Evolutionary conservation across 1,284 basidiomycete species (phyloP).

Genomic region (Singerocomus inundabilis): DNA sequence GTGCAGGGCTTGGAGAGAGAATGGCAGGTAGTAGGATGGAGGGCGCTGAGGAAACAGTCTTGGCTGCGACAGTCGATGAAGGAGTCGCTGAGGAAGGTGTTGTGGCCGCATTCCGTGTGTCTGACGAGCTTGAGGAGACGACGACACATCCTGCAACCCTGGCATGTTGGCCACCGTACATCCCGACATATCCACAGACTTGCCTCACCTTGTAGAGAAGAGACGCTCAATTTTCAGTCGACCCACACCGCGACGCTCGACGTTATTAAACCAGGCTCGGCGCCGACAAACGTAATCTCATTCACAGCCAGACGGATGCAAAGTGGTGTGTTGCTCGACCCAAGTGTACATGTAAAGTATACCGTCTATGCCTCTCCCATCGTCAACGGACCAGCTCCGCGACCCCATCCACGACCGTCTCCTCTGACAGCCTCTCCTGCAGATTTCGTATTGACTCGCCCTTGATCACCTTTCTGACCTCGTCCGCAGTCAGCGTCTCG

Average conservation of each 20-base stretch:
- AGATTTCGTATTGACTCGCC: conserved; percentile 75
- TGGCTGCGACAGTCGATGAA: conserved; percentile 52
- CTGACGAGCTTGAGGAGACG: conserved; percentile 54
- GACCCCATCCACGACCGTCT: conserved; percentile 32
- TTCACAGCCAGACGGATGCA: no score
- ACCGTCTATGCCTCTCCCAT: background rate
- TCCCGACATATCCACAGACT: conserved; percentile 4
- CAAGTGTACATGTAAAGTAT: conserved; percentile 2
- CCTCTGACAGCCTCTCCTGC: conserved; percentile 60
- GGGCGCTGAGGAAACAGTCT: conserved; percentile 46
- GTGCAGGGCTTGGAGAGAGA: conserved; percentile 37
- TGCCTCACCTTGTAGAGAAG: no score
- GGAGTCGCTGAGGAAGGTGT: conserved; percentile 48
- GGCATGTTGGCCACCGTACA: background rate
- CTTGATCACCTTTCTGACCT: conserved; percentile 82
- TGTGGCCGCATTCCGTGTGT: conserved; percentile 53
- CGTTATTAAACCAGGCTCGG: no score
- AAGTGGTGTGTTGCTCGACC: no score
- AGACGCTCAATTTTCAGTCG: no score
- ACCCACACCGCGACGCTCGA: no score
- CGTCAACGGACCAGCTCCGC: background rate
- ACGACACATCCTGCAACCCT: conserved; percentile 62
- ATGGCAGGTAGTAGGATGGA: conserved; percentile 49
- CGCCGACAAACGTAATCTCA: no score
- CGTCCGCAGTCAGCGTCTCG: conserved; percentile 86